Evolutionary conservation across 257 asterid species (phyloP).

Genomic region (Jacaranda mimosifolia): DNA sequence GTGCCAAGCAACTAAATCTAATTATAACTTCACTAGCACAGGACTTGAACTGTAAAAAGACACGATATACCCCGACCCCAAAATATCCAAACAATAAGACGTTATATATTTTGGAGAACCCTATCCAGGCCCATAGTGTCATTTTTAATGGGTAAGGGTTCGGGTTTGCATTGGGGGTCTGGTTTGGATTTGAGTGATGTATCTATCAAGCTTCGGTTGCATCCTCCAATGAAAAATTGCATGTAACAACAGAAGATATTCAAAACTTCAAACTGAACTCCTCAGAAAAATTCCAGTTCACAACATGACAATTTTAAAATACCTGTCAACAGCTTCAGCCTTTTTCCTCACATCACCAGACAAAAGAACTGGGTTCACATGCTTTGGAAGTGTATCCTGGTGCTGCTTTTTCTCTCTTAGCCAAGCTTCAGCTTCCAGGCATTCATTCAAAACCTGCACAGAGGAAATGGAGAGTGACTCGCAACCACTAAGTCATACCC

Average conservation of each 20-base stretch:
- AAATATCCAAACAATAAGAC: no score
- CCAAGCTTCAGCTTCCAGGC: slow-evolving; percentile 88
- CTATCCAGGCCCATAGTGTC: no score
- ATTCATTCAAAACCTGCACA: slow-evolving; percentile 73
- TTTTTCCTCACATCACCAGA: slow-evolving; percentile 73
- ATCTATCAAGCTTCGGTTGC: no score
- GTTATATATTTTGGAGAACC: no score
- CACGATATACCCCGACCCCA: no score
- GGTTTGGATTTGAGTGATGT: no score
- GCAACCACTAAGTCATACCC: neutral
- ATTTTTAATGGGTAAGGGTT: no score
- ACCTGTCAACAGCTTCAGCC: slow-evolving; percentile 91
- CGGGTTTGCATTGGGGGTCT: no score
- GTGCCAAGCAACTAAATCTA: neutral
- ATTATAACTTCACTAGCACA: neutral
- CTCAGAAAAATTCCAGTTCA: neutral
- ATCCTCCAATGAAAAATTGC: no score
- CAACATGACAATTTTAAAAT: slow-evolving; percentile 10
- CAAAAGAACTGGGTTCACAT: slow-evolving; percentile 72
- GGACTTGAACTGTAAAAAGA: no score
- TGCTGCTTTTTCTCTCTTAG: slow-evolving; percentile 79
- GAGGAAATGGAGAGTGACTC: neutral
- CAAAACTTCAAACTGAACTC: neutral
- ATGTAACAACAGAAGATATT: no score
- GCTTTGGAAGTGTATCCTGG: slow-evolving; percentile 79